Base-by-base conservation (phyloP, 768 basidiomycete species). In the Boletellus ananiceps region DNA sequence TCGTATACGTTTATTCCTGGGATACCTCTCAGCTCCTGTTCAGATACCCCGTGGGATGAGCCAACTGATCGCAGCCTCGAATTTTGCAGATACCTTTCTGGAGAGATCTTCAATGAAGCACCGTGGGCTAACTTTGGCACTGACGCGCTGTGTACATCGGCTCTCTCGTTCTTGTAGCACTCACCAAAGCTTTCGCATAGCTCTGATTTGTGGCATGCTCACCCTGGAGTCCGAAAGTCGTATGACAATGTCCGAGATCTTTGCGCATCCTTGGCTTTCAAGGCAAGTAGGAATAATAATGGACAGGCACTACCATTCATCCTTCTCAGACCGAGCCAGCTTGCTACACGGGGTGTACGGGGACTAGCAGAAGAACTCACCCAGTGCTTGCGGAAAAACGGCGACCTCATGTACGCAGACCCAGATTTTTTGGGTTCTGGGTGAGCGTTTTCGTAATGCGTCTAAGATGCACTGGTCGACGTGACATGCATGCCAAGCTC, bases 1-100 rank as follows among this genome's bases (percentile, higher is more conserved):
- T 75, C 5, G 64, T 38, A 0, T 18, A 12, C 23, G 2, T 33
- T 1, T 32, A n/a, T 7, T 19, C 3, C 31, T 27, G 14, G 5
- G 11, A 11, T 11, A 8, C 6, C 40, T 38, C 36, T 52, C 2
- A 57, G 38, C 16, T 13, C 9, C 35, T 52, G 5, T 21, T 32
- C 46, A 97, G 94, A 96, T 61, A 97, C 96, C 0, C 96, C 96
- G 2, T 98, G 96, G 96, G 96, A 97, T 60, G 87, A 94, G 62
- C 92, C 96, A 3, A 91, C 93, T 0, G 58, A 65, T 1, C 72
- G 74, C n/a, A 88, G 87, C 51, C 79, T 81, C 1, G 96, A 98
- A 66, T 99, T 80, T 59, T 63, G 68, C n/a, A 78, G 79, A 8
- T 99, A 88, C 64, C 60, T 86, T 2, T 75, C 76, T 0, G 91